Evolutionary conservation across 768 basidiomycete species (phyloP).

Genomic region (Harrya chromipes): DNA sequence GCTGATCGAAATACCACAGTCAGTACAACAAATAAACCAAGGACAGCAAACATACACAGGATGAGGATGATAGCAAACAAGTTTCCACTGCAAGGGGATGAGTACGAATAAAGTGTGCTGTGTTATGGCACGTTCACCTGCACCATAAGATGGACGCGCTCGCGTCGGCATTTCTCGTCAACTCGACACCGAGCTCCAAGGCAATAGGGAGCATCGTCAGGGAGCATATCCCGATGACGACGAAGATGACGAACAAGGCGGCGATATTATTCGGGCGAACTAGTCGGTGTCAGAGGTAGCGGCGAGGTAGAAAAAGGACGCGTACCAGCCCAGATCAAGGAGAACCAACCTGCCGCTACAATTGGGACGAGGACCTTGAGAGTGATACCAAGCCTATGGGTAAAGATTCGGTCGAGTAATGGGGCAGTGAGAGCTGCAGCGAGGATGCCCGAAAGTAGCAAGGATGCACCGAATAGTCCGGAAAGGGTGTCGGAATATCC

Average conservation of each 20-base stretch:
- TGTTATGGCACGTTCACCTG: slow-evolving; percentile 42
- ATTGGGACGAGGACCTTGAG: slow-evolving; percentile 60
- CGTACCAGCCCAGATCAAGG: slow-evolving; percentile 79
- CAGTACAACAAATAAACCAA: not conserved
- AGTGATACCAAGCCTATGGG: slow-evolving; percentile 61
- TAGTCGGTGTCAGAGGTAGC: slow-evolving; percentile 24
- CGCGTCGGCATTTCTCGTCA: slow-evolving; percentile 76
- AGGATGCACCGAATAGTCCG: slow-evolving; percentile 66
- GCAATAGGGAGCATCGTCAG: slow-evolving; percentile 72
- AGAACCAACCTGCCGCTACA: slow-evolving; percentile 62
- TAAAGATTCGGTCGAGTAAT: slow-evolving; percentile 80
- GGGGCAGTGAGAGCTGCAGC: slow-evolving; percentile 68
- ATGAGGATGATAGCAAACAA: slow-evolving; percentile 59
- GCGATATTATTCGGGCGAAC: slow-evolving; percentile 60
- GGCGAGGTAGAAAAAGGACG: not conserved
- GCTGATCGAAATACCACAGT: slow-evolving; percentile 34
- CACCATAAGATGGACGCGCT: slow-evolving; percentile 79
- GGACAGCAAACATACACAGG: slow-evolving; percentile 43
- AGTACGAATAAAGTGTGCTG: not conserved
- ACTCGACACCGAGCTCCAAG: slow-evolving; percentile 75
- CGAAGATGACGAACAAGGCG: slow-evolving; percentile 64
- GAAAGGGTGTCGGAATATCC: slow-evolving; percentile 67
- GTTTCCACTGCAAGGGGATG: slow-evolving; percentile 50
- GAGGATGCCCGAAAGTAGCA: slow-evolving; percentile 69
- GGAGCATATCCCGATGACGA: slow-evolving; percentile 61